Base-by-base conservation (phyloP, 176 grass and related monocot genomes). In the Thalia dealbata region DNA sequence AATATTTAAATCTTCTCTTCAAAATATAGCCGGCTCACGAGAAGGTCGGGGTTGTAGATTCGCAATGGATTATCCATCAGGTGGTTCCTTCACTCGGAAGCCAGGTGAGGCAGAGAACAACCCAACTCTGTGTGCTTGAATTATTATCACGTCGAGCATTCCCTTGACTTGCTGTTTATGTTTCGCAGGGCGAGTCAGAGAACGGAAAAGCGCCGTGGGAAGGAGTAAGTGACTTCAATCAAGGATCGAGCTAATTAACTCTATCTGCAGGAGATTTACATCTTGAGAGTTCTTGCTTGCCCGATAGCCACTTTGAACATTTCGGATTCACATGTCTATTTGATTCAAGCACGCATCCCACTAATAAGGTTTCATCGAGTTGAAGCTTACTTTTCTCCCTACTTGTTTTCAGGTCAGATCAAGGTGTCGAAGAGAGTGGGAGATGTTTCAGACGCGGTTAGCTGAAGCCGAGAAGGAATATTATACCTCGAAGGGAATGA, bases 401-500 rank as follows among this genome's bases (percentile, higher is more conserved):
- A 13, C 15, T 54, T 56, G 56, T 10, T 4, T 76, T 29, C 77
- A 88, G 90, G 90, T 96, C 78, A 88, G 87, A 23, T 80, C 69
- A 2, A 83, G 93, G 48, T 96, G 93, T 80, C 73, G 82, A 46
- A 92, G 90, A 73, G 93, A 97, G 79, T 92, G 89, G 89, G 80
- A 71, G 58, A 88, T 87, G 69, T 90, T 97, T 56, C 85, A 90
- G 81, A 81, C 80, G 18, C 82, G 93, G 44, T 52, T 91, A 82
- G 72, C 80, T 0, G 89, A 96, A 22, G 93, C 93, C 0, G 89
- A 97, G 79, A 90, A 83, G 72, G 81, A 82, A 6, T 88, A 97
- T 70, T 97, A 92, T 78, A 86, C 84, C 73, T 83, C 81, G 73
- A 88, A 86, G 76, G 87, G 87, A 45, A 79, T 92, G 69, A 79